Evolutionary conservation across 2,329 filamentous ascomycete species (phyloP), one percentile per base, ranked within the genome.

Genomic region (Claviceps citrina): DNA sequence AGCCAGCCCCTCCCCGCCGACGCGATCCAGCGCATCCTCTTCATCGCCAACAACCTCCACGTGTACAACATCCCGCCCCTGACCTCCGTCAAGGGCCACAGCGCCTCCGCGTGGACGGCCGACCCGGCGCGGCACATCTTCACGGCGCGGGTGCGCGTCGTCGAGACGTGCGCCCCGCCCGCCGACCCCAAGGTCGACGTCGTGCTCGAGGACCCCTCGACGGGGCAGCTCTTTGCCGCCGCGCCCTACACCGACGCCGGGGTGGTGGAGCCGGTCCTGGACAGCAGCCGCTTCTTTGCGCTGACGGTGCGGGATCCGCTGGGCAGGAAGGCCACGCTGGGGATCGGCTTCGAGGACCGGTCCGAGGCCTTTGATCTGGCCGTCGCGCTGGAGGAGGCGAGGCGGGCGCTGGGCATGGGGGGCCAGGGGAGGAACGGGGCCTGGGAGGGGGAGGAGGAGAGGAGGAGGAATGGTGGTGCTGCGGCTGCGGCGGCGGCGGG

Each of bases 31-130:
- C 79, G 84, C 57, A 68, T 91, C 56, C 79, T 93, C 58, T 87
- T 84, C 71, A 66, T 86, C 57, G 74, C 78, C 46, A 65, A 70
- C 52, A 67, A 71, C 47, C 80, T 91, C 47, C 84, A 93, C 65
- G 73, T 93, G 66, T 94, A 93, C 70, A 77, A 81, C 54, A 86
- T 93, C 57, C 85, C 85, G 15, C 84, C 85, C 19, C 67, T 86
- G 43, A 70, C 78, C 33, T 81, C 79, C 15, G 84, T 77, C 51
- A 81, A 81, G 57, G 85, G 85, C 58, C 82, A 93, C 67, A 72
- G 71, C 27, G 85, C 86, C 43, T 70, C 78, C 10, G 64, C 71
- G 46, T 94, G 85, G 85, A 93, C 84, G 22, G 66, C 68, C 35
- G 71, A 79, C 44, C 72, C 76, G 44, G 69, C 72, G 47, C 75